Evolutionary conservation across 1,284 basidiomycete genomes (phyloP), one percentile per base, ranked within the genome.

Genomic region (Boletus holoroseus): DNA sequence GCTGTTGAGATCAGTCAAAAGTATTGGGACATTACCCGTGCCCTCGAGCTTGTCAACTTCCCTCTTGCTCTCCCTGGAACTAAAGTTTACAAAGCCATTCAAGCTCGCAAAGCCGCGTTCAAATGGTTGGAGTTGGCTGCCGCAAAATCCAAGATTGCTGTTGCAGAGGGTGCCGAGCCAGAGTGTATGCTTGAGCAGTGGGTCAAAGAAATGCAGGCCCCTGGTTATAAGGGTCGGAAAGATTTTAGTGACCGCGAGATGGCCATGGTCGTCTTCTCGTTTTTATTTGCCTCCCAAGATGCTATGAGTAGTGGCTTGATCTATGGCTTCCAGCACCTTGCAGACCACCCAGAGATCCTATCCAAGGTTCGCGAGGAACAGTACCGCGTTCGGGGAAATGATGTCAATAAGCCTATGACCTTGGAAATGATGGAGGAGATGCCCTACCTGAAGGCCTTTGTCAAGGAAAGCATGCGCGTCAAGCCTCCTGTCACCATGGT

Each of bases 1-100:
- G 82, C 86, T 31, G 64, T 74, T 30, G 88, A 92, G 67, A 94
- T 99, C 64, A 88, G 82, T 64, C 85, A 91, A 59, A 93, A 93
- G 69, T 99, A 98, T 75, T 99, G 95, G 95, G 77, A 81, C 55
- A 96, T 99, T 71, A 98, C 95, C 15, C 75, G 85, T 59, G 92
- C 95, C 1, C 85, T 99, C 40, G 93, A 99, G 70, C 88, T 99
- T 51, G 95, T 99, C 77, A 99, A 99, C 77, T 99, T 99, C 78
- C 95, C 95, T 22, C 75, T 99, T 56, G 87, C 93, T n/a, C 61
- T 94, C 43, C 94, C 94, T 28, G 96, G 96, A 28, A 99, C 95
- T 51, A 98, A 98, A 71, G 84, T 98, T 45, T 99, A 91, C 76
- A 89, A 86, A 57, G 95, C 95, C 2, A 89, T 95, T 62, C 84